Evolutionary conservation across 2,329 filamentous ascomycete species (phyloP).

Genomic region (Neurospora sp.): DNA sequence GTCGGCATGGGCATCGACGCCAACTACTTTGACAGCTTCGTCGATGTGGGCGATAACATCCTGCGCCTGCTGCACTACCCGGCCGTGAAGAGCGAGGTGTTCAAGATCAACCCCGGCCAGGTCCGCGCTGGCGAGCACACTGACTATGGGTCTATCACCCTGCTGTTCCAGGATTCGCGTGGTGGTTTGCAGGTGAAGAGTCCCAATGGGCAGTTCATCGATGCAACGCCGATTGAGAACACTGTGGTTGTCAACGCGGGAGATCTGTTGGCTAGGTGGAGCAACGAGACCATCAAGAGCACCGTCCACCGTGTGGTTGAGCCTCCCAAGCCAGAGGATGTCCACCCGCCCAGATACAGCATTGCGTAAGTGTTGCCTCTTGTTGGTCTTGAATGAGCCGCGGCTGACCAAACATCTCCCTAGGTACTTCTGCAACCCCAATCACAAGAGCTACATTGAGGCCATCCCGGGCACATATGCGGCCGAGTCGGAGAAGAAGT

Average conservation of each 20-base stretch:
- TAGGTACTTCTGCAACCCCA: constrained; percentile 82
- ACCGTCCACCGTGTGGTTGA: constrained; percentile 87
- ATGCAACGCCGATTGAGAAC: constrained; percentile 71
- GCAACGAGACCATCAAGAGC: constrained; percentile 83
- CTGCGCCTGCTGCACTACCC: constrained; percentile 72
- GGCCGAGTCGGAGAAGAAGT: constrained; percentile 62
- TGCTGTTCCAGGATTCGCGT: constrained; percentile 50
- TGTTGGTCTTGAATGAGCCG: background rate
- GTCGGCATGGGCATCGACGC: constrained; percentile 67
- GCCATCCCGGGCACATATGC: constrained; percentile 70
- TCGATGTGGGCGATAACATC: constrained; percentile 60
- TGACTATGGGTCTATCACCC: constrained; percentile 51
- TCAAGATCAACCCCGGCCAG: constrained; percentile 56
- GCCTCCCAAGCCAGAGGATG: constrained; percentile 50
- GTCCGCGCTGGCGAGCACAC: constrained; percentile 73
- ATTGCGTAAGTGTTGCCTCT: constrained; percentile 54
- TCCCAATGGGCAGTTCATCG: constrained; percentile 67
- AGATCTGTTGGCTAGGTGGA: constrained; percentile 78
- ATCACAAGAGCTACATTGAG: constrained; percentile 66
- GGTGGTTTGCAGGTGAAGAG: constrained; percentile 53
- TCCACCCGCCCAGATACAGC: constrained; percentile 71
- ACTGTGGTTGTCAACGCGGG: constrained; percentile 86
- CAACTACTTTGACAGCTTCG: constrained; percentile 66
- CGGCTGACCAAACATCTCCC: background rate
- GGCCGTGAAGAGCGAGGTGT: constrained; percentile 53